Conservation (phyloP, 139 green algal genomes). For the Chlamydomonas schloesseri region DNA sequence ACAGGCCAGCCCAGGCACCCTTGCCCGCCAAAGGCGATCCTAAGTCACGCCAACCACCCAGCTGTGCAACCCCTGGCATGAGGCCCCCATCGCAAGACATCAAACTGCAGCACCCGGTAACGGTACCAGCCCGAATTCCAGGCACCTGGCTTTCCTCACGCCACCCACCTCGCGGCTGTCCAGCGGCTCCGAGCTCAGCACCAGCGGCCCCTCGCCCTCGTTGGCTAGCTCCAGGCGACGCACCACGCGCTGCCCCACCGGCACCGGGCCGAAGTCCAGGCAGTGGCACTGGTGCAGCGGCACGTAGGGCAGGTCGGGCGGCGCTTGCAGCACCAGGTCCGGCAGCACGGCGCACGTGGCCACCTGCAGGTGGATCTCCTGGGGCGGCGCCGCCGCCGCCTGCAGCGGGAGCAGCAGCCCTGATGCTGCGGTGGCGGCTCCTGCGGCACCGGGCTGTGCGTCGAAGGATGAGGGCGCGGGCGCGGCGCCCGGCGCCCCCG, state of each 20-base stretch:
- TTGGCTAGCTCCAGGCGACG: constrained; percentile 61
- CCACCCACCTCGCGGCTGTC: constrained; percentile 45
- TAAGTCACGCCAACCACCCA: too few relatives aligned
- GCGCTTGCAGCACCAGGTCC: constrained; percentile 58
- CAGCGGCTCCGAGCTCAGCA: constrained; percentile 51
- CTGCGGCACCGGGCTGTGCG: neutral
- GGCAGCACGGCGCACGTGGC: constrained; percentile 65
- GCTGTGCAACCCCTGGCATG: too few relatives aligned
- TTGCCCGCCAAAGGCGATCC: too few relatives aligned
- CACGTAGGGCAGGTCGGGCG: constrained; percentile 18
- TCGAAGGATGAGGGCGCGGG: neutral
- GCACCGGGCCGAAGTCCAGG: constrained; percentile 71
- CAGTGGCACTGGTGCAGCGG: constrained; percentile 45
- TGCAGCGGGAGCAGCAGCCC: too few relatives aligned
- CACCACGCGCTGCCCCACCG: constrained; percentile 67
- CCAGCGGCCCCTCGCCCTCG: constrained; percentile 46
- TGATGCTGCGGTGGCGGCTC: neutral
- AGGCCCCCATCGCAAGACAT: too few relatives aligned
- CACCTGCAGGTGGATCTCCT: constrained; percentile 63
- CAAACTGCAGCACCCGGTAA: too few relatives aligned
- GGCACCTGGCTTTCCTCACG: too few relatives aligned
- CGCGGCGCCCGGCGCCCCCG: neutral
- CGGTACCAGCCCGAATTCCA: too few relatives aligned
- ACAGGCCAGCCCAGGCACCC: too few relatives aligned
- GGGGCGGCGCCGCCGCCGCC: neutral